Percentiles rank a stretch among this genome's conserved stretches.
phyloP scores from a whole-genome alignment of 2,329 filamentous ascomycete species.

The Fusarium miscanthi region DNA sequence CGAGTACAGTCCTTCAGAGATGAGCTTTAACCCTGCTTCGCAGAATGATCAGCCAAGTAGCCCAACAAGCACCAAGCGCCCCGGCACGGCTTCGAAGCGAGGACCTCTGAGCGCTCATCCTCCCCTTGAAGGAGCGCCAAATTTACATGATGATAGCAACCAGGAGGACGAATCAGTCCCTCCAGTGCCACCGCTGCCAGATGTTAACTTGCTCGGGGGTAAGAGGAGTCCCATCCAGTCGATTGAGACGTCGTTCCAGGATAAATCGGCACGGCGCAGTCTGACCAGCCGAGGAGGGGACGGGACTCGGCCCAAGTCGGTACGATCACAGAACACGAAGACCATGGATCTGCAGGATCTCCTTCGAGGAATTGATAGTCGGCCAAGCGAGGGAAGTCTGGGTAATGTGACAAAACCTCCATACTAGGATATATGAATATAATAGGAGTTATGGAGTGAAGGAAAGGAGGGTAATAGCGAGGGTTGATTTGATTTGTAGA shows the following conservation, averaged over 20 bases:
- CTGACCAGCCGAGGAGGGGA: slow-evolving; percentile 58
- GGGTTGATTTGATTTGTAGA: slow-evolving; percentile 26
- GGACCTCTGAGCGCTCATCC: slow-evolving; percentile 60
- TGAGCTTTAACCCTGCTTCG: slow-evolving; percentile 65
- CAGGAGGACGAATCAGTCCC: slow-evolving; percentile 58
- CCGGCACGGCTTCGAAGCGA: slow-evolving; percentile 52
- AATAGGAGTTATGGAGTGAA: slow-evolving; percentile 22
- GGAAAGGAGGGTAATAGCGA: slow-evolving; percentile 29
- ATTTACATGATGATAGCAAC: slow-evolving; percentile 47
- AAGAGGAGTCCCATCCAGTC: slow-evolving; percentile 45
- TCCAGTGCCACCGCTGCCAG: slow-evolving; percentile 67
- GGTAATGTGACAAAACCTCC: slow-evolving; percentile 61
- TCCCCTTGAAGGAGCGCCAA: slow-evolving; percentile 46
- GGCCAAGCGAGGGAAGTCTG: slow-evolving; percentile 57
- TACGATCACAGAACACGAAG: slow-evolving; percentile 48
- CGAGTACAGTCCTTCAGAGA: slow-evolving; percentile 74
- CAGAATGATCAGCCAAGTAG: slow-evolving; percentile 48
- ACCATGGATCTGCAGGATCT: slow-evolving; percentile 61
- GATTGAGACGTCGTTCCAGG: slow-evolving; percentile 49
- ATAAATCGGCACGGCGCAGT: slow-evolving; percentile 52
- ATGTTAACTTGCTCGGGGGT: slow-evolving; percentile 47
- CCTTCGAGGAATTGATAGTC: slow-evolving; percentile 62
- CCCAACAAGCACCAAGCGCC: slow-evolving; percentile 47
- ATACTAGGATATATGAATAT: slow-evolving; percentile 52
- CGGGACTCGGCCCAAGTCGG: slow-evolving; percentile 50